phyloP scores from a whole-genome alignment of 768 basidiomycete species.

The Pleurotus citrinopileatus region DNA sequence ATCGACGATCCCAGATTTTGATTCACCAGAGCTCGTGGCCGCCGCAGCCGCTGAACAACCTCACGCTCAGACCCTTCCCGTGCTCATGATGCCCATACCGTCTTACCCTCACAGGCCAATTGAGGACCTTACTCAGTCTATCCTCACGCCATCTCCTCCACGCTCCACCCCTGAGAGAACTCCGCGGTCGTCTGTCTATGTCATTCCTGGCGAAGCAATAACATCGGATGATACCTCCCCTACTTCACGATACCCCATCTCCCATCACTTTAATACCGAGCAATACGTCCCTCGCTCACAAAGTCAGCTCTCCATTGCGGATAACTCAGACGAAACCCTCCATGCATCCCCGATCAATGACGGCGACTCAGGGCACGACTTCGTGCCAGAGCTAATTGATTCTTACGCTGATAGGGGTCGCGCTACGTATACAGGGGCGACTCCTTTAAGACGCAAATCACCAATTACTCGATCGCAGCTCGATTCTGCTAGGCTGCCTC shows the following conservation, averaged over 20 bases:
- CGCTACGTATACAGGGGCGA: not conserved
- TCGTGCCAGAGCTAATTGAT: constrained; percentile 1
- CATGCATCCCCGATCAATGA: not conserved
- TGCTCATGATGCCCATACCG: constrained; percentile 1
- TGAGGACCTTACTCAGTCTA: not conserved
- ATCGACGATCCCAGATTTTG: not conserved
- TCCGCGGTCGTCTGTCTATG: not conserved
- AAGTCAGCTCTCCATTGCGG: not conserved
- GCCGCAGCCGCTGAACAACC: no score
- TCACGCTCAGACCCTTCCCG: not conserved
- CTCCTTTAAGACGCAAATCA: not conserved
- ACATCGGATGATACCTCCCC: constrained; percentile 7
- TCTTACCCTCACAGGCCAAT: constrained; percentile 1
- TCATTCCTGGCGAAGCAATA: constrained; percentile 5
- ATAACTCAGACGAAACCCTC: constrained; percentile 1
- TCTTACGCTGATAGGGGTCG: not conserved
- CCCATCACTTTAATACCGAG: not conserved
- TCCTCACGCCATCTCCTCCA: not conserved
- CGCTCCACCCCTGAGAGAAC: not conserved
- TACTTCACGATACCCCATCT: not conserved
- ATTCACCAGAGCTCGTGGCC: not conserved
- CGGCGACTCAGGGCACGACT: not conserved
- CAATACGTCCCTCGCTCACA: not conserved
- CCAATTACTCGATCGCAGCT: not conserved
- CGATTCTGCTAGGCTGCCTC: not conserved